A percentile compares a stretch with the other conserved stretches of the same genome.
Evolutionary conservation across 2,329 filamentous ascomycete species (phyloP).

Genomic region (Cryoendolithus antarcticus): DNA sequence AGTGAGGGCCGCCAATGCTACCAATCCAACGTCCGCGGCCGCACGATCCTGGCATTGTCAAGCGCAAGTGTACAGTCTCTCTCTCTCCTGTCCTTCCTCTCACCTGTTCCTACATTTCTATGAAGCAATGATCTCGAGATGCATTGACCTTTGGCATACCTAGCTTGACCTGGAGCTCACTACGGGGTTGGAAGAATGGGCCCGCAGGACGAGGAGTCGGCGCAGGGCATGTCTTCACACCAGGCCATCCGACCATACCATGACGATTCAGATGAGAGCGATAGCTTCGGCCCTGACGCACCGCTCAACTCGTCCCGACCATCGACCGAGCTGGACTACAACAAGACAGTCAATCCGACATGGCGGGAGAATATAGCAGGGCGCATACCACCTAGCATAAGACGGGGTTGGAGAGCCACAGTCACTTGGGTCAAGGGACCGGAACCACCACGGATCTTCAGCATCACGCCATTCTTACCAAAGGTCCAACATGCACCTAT

Average conservation of each 20-base stretch:
- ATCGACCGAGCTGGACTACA: conserved; percentile 16
- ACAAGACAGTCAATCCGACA: conserved; percentile 4
- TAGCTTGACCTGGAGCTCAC: neutral
- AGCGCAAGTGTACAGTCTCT: no score
- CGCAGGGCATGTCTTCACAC: no score
- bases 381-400: conserved; percentile 15
- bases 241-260: conserved; percentile 12
- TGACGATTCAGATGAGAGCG: conserved; percentile 20
- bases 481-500: conserved; percentile 55
- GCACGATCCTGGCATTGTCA: no score
- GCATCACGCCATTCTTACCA: conserved; percentile 46
- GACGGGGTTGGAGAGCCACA: conserved; percentile 23
- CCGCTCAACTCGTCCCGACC: conserved; percentile 13
- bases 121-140: no score
- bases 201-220: neutral
- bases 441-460: conserved; percentile 35
- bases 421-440: conserved; percentile 38
- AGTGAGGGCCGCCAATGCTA: no score
- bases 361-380: conserved; percentile 15
- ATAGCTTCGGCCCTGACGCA: conserved; percentile 15
- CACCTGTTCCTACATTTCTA: no score
- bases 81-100: no score
- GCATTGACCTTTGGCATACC: no score
- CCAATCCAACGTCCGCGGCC: no score
- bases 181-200: neutral